A percentile compares a stretch with the other conserved stretches of the same genome.
phyloP scores from a whole-genome alignment of 2,329 filamentous ascomycete species.

The Talaromyces sp. region DNA sequence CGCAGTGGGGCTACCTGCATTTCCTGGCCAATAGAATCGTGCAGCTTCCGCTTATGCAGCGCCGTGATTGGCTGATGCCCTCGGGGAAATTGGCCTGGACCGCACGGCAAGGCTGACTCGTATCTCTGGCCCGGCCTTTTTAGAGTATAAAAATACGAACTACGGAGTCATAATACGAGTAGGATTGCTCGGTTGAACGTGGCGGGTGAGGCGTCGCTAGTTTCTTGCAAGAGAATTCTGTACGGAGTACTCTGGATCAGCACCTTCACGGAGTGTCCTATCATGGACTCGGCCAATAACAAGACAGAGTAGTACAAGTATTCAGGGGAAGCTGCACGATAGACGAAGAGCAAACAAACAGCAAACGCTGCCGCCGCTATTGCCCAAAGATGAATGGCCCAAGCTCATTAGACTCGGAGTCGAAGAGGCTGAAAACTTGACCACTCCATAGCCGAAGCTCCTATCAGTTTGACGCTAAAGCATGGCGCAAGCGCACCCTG shows the following conservation, averaged over 20 bases:
- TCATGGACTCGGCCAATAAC: background rate
- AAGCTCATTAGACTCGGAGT: background rate
- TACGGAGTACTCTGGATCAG: background rate
- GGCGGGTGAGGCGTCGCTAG: background rate
- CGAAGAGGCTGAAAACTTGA: background rate
- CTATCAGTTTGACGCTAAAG: background rate
- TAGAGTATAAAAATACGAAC: too few relatives aligned
- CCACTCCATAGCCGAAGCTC: background rate
- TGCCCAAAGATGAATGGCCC: background rate
- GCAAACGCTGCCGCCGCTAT: background rate
- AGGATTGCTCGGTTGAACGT: background rate
- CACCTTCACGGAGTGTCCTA: background rate
- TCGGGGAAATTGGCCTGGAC: background rate
- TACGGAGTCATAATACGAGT: too few relatives aligned
- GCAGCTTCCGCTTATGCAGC: background rate
- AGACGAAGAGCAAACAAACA: background rate
- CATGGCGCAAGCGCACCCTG: background rate
- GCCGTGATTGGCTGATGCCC: background rate
- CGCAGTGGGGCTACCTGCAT: background rate
- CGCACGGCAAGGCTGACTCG: background rate
- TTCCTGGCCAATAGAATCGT: background rate
- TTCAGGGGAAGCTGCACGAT: background rate
- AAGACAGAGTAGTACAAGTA: background rate
- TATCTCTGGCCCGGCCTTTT: background rate
- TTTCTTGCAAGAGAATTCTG: background rate